Evolutionary conservation across 2,329 filamentous ascomycete species (phyloP).

Genomic region (Venturia oleaginea): DNA sequence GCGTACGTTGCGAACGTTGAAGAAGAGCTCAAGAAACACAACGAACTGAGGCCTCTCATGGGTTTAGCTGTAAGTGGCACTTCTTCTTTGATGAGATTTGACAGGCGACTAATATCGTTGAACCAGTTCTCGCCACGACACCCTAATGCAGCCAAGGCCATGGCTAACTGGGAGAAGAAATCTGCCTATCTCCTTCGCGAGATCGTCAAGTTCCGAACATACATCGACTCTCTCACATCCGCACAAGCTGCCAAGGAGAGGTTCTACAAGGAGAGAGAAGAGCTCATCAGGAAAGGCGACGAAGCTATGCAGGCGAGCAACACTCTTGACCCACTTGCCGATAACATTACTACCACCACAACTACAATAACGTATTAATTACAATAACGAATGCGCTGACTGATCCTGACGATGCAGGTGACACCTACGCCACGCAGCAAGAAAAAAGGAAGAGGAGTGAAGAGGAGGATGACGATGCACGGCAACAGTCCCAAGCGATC

Average conservation of each 20-base stretch:
- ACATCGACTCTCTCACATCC: slow-evolving; percentile 73
- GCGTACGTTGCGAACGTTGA: slow-evolving; percentile 80
- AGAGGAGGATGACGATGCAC: background rate
- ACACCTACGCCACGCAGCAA: background rate
- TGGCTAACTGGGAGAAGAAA: slow-evolving; percentile 97
- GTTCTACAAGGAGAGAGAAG: slow-evolving; percentile 43
- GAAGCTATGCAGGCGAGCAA: slow-evolving; percentile 9
- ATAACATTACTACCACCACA: background rate
- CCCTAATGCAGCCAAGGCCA: slow-evolving; percentile 70
- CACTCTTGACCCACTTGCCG: background rate
- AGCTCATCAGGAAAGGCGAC: background rate
- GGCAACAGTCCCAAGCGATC: background rate
- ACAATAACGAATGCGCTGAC: background rate
- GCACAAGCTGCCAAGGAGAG: slow-evolving; percentile 62
- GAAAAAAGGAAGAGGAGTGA: background rate
- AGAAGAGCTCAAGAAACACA: slow-evolving; percentile 75
- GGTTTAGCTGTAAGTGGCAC: slow-evolving; percentile 56
- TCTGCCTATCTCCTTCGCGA: slow-evolving; percentile 83
- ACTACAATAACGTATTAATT: background rate
- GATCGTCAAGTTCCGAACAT: slow-evolving; percentile 94
- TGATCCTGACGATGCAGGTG: background rate
- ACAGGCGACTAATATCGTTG: background rate
- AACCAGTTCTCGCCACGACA: slow-evolving; percentile 69
- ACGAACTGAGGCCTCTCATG: slow-evolving; percentile 80
- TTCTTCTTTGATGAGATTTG: background rate